Base-by-base conservation (phyloP, 768 basidiomycete genomes). In the Tylopilus sp. region DNA sequence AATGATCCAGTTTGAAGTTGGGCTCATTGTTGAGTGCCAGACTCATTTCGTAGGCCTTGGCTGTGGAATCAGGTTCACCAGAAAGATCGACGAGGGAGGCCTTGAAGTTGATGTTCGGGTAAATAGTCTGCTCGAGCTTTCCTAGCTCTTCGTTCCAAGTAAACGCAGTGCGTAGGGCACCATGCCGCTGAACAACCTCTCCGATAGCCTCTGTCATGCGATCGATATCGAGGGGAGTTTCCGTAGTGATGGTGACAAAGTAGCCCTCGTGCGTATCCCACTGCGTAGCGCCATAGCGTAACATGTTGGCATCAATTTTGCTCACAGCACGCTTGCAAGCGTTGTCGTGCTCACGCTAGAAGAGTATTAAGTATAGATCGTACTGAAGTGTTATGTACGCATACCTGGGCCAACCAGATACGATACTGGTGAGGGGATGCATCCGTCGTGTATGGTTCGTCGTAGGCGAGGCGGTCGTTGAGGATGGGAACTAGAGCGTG, bases 401-500 rank as follows among this genome's bases (percentile, higher is more conserved):
- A 21, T 52, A 68, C 66, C 64, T 68, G 67, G 30, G 66, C 67
- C 36, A 68, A 47, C 67, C 66, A 68, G 25, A 68, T 68, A 11
- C 67, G 67, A 46, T 63, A 62, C 26, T 62, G 61, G 20, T 63
- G 57, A 1, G 61, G 60, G 6, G 61, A 63, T 8, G 61, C 66
- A 33, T 68, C 66, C 0, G 66, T 40, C 13, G 60, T 66, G 52
- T 68, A 68, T 1, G 67, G 60, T 36, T 68, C 57, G 20, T 68
- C 67, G 23, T 68, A 68, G 18, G 66, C 67, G 21, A 68, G 62
- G 31, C 62, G 60, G 31, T 68, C 62, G 31, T 68, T 68, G 22
- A 68, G 58, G 40, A 62, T 56, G 4, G 67, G 62, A 22, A 68
- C 52, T 11, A 67, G 59, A 12, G 66, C 53, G 11, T 66, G 50